Conservation (phyloP, 768 basidiomycete genomes). For the Ephemerocybe angulata region DNA sequence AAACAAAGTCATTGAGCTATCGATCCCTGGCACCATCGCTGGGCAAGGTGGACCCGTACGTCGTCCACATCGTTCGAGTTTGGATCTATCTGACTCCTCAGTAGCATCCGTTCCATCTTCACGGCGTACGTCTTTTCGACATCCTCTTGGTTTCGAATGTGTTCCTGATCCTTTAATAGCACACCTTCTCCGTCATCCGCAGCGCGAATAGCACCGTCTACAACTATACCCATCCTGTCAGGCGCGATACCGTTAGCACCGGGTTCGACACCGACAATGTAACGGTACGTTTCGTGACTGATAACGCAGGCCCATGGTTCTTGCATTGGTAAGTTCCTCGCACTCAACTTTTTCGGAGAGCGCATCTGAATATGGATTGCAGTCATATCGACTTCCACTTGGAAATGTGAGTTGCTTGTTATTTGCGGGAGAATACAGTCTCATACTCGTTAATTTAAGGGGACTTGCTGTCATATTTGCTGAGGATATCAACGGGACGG, state of each 20-base stretch:
- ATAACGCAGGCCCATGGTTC: conserved; percentile 46
- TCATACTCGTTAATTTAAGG: conserved; percentile 16
- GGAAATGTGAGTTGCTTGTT: conserved; percentile 16
- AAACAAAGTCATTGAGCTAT: conserved; percentile 43
- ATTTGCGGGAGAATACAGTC: conserved; percentile 20
- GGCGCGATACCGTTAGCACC: conserved; percentile 30
- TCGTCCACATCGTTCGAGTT: too few species aligned
- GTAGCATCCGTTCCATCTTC: conserved; percentile 47
- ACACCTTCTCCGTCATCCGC: conserved; percentile 40
- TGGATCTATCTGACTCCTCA: too few species aligned
- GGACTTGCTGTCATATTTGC: conserved; percentile 34
- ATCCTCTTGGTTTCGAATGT: neutral
- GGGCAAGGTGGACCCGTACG: too few species aligned
- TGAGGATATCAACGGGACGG: conserved; percentile 19
- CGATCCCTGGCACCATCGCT: conserved; percentile 24
- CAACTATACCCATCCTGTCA: conserved; percentile 37
- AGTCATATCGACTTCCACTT: conserved; percentile 44
- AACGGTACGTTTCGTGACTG: conserved; percentile 55
- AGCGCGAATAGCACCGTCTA: conserved; percentile 31
- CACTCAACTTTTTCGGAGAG: conserved; percentile 15
- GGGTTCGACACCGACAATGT: conserved; percentile 37
- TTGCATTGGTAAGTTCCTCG: conserved; percentile 40
- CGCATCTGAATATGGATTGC: conserved; percentile 5
- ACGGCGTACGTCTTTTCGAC: conserved; percentile 34
- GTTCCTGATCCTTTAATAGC: conserved; percentile 22